Percentiles rank a stretch among this genome's conserved stretches.
phyloP scores from a whole-genome alignment of 192 early-diverging fungal genomes.

The Pecoramyces ruminantium region DNA sequence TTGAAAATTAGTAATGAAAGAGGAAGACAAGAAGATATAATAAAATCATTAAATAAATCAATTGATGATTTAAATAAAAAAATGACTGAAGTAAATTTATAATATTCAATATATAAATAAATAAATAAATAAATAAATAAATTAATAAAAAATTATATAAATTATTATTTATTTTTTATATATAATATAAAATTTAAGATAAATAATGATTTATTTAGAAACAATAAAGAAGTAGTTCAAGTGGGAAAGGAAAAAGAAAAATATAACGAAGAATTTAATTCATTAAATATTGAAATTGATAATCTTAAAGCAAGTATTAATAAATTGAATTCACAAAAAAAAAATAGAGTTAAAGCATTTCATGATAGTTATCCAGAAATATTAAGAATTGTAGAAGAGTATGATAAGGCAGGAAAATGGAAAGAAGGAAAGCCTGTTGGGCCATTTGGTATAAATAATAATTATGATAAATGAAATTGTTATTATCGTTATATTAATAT shows the following conservation, averaged over 20 bases:
- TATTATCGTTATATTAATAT: too few species aligned
- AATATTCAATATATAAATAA: background rate
- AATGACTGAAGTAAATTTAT: background rate
- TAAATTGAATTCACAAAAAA: constrained; percentile 34
- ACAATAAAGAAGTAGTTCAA: background rate
- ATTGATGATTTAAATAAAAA: background rate
- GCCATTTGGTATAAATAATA: constrained; percentile 17
- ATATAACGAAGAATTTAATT: constrained; percentile 7
- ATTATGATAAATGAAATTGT: too few species aligned
- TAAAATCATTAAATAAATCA: background rate
- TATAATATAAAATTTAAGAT: background rate
- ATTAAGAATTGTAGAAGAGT: constrained; percentile 19
- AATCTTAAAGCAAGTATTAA: constrained; percentile 14
- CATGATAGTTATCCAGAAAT: constrained; percentile 49
- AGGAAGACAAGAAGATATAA: background rate
- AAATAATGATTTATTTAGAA: background rate
- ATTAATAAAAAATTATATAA: too few species aligned
- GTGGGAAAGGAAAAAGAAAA: constrained; percentile 4
- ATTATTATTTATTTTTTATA: too few species aligned
- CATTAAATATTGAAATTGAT: constrained; percentile 5
- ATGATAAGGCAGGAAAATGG: constrained; percentile 14
- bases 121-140: too few species aligned
- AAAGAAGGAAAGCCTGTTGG: constrained; percentile 35
- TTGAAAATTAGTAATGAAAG: background rate
- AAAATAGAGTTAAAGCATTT: constrained; percentile 55